These are phyloP conservation scores for Paramecium pentaurelia DNA, from an alignment of 73 alveolate genomes.

Conservation along the genomic window DNA sequence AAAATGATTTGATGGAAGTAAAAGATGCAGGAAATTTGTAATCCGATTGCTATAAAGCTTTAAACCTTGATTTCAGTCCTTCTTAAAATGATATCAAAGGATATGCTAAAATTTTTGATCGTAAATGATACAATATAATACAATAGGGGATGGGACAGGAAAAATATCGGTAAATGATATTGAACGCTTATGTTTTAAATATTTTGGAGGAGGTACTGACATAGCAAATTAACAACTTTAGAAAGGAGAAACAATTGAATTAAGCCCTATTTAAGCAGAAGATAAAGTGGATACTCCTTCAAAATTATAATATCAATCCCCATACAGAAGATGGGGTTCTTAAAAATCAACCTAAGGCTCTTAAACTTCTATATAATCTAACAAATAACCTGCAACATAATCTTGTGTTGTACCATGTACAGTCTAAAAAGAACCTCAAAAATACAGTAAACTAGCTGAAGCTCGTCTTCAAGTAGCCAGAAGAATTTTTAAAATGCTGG, in stretches of 20 bases:
- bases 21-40: neutral
- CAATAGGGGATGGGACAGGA: conserved; percentile 8
- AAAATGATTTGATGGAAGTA: neutral
- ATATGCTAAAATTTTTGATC: conserved; percentile 28
- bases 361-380: neutral
- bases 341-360: neutral
- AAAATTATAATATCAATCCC: neutral
- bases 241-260: neutral
- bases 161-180: neutral
- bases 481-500: conserved; percentile 33
- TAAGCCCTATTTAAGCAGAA: neutral
- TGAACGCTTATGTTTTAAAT: neutral
- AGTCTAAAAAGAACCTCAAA: neutral
- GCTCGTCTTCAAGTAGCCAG: conserved; percentile 29
- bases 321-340: neutral
- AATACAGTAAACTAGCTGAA: neutral
- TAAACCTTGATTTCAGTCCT: neutral
- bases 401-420: neutral
- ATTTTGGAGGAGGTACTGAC: conserved; percentile 19
- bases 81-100: neutral
- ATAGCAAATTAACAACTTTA: neutral
- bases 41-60: conserved; percentile 49
- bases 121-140: neutral
- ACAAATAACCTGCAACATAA: neutral
- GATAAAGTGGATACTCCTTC: neutral